Conservation (phyloP, 2,329 filamentous ascomycete genomes). For the Lecanicillium sp. region DNA sequence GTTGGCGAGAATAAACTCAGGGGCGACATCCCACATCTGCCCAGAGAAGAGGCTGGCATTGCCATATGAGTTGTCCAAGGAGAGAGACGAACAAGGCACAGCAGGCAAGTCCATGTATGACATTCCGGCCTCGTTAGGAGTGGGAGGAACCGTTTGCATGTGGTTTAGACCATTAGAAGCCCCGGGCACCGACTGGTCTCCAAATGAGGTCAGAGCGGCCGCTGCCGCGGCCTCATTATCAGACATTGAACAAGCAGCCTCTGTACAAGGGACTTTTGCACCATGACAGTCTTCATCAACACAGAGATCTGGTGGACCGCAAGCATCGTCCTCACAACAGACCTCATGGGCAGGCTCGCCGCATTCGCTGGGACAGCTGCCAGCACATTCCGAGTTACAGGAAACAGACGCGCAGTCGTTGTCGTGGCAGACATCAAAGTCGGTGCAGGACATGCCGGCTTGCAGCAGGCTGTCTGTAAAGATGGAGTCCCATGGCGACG, state of each 20-base stretch:
- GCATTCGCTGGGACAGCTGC: conserved; percentile 26
- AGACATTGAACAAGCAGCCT: conserved; percentile 13
- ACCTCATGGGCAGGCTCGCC: conserved; percentile 21
- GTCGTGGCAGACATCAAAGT: conserved; percentile 8
- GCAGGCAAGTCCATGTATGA: conserved; percentile 9
- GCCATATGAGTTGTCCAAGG: conserved; percentile 10
- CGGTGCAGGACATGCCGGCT: conserved; percentile 5
- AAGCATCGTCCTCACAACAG: conserved; percentile 27
- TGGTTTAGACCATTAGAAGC: conserved; percentile 4
- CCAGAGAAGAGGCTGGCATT: conserved; percentile 3
- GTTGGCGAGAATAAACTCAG: conserved; percentile 17
- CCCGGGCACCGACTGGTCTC: conserved; percentile 9
- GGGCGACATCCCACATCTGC: conserved; percentile 11
- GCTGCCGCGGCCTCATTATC: conserved; percentile 19
- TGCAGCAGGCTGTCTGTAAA: conserved; percentile 3
- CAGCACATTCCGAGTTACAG: conserved; percentile 26
- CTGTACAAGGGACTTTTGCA: conserved; percentile 25
- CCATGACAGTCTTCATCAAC: conserved; percentile 30
- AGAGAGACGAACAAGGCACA: conserved; percentile 15
- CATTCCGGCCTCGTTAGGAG: conserved; percentile 6
- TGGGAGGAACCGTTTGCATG: conserved; percentile 9
- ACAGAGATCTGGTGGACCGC: conserved; percentile 27
- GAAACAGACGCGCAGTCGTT: conserved; percentile 22
- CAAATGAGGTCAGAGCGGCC: conserved; percentile 22
- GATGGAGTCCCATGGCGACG: conserved; percentile 8